Percentiles rank a stretch among this genome's conserved stretches.
These are phyloP conservation scores for Boletellus emodensis DNA, from an alignment of 768 basidiomycete genomes.

Conservation along the genomic window DNA sequence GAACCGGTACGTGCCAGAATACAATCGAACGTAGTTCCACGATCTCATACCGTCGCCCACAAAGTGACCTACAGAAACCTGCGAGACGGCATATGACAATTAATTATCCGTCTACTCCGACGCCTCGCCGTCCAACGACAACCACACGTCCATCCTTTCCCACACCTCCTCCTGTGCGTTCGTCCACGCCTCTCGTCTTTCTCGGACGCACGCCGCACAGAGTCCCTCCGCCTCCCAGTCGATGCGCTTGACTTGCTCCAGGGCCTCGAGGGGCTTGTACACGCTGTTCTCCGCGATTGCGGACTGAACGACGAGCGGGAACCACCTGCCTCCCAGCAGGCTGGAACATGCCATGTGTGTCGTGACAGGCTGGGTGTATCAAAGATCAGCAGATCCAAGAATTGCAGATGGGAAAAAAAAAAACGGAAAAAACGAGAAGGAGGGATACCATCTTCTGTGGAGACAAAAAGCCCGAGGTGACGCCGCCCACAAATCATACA, in stretches of 20 bases:
- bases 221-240: slow-evolving; percentile 59
- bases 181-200: slow-evolving; percentile 65
- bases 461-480: not conserved
- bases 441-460: no score
- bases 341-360: slow-evolving; percentile 74
- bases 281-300: slow-evolving; percentile 60
- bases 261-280: slow-evolving; percentile 68
- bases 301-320: slow-evolving; percentile 62
- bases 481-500: not conserved
- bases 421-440: no score
- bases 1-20: no score
- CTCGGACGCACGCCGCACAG: slow-evolving; percentile 52
- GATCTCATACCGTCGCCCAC: no score
- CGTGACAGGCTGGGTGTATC: slow-evolving; percentile 41
- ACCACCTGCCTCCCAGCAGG: slow-evolving; percentile 68
- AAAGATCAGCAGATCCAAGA: not conserved
- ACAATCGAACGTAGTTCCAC: no score
- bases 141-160: slow-evolving; percentile 59
- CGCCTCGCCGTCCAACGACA: slow-evolving; percentile 19
- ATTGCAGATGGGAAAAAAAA: not conserved
- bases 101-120: slow-evolving; percentile 4
- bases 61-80: no score
- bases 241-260: slow-evolving; percentile 53
- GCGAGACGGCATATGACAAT: no score
- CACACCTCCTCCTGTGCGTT: slow-evolving; percentile 57